phyloP scores from a whole-genome alignment of 2,329 filamentous ascomycete genomes.

The Botrytis galanthina region DNA sequence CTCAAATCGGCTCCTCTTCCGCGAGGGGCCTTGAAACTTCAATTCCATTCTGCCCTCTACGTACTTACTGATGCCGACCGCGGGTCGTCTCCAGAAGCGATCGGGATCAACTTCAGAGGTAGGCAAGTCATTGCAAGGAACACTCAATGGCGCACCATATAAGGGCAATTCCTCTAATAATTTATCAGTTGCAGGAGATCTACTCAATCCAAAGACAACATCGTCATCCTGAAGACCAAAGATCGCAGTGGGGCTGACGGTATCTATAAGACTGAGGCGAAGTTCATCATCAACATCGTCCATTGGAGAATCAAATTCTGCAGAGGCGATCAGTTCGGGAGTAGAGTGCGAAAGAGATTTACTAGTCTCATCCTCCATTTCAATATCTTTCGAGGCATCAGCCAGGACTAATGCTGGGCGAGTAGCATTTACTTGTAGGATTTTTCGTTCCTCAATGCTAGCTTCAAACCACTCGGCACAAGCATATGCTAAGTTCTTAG shows the following conservation, averaged over 20 bases:
- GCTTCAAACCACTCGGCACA: constrained; percentile 80
- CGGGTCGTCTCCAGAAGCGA: constrained; percentile 70
- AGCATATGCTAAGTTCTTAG: constrained; percentile 74
- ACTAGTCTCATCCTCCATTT: constrained; percentile 35
- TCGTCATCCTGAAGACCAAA: constrained; percentile 82
- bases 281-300: constrained; percentile 43
- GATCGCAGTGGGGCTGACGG: constrained; percentile 70
- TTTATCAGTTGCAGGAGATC: constrained; percentile 71
- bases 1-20: constrained; percentile 78
- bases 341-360: constrained; percentile 49
- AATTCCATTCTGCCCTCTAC: constrained; percentile 78
- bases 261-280: constrained; percentile 39
- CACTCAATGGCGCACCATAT: constrained; percentile 64
- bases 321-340: constrained; percentile 65
- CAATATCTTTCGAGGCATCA: constrained; percentile 36
- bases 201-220: constrained; percentile 73
- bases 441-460: constrained; percentile 58
- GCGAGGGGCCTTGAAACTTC: constrained; percentile 60
- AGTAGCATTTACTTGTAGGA: constrained; percentile 66
- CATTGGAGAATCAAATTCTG: constrained; percentile 56
- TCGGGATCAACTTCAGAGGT: constrained; percentile 64
- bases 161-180: constrained; percentile 78
- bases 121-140: constrained; percentile 56
- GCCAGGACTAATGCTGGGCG: constrained; percentile 41
- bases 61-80: constrained; percentile 82